A percentile compares a stretch with the other conserved stretches of the same genome.
phyloP scores from a whole-genome alignment of 768 basidiomycete genomes.

The Leccinum imitatum region DNA sequence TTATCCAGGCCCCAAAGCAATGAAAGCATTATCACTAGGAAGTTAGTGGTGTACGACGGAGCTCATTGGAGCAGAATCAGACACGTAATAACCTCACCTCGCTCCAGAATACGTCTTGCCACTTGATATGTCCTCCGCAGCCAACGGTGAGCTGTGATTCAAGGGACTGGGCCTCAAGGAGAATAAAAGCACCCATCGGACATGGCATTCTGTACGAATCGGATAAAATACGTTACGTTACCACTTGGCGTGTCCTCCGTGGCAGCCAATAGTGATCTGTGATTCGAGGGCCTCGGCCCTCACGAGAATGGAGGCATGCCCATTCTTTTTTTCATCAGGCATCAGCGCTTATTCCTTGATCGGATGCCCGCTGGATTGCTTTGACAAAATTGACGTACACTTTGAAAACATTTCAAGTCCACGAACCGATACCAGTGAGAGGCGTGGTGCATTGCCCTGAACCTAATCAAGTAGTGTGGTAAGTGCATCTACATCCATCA shows the following conservation, averaged over 20 bases:
- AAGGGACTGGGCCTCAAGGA: too few species aligned
- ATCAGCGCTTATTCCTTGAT: neutral
- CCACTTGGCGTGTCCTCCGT: neutral
- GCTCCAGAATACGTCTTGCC: neutral
- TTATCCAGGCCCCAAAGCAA: neutral
- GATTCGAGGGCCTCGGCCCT: neutral
- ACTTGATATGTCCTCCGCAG: neutral
- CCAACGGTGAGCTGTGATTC: neutral
- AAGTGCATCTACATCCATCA: too few species aligned
- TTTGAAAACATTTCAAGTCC: too few species aligned
- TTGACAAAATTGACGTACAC: too few species aligned
- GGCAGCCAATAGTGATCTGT: neutral
- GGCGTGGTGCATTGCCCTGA: too few species aligned
- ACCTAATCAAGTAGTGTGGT: too few species aligned
- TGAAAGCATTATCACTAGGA: neutral
- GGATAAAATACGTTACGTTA: neutral
- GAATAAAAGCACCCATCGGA: too few species aligned
- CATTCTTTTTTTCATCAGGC: neutral
- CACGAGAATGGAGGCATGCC: neutral
- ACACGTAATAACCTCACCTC: too few species aligned
- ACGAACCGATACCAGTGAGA: too few species aligned
- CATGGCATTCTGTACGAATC: too few species aligned
- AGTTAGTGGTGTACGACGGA: neutral
- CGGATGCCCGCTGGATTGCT: too few species aligned
- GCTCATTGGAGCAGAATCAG: too few species aligned